Evolutionary conservation across 495 filamentous ascomycete species (phyloP).

Genomic region (Usnea hakonensis): DNA sequence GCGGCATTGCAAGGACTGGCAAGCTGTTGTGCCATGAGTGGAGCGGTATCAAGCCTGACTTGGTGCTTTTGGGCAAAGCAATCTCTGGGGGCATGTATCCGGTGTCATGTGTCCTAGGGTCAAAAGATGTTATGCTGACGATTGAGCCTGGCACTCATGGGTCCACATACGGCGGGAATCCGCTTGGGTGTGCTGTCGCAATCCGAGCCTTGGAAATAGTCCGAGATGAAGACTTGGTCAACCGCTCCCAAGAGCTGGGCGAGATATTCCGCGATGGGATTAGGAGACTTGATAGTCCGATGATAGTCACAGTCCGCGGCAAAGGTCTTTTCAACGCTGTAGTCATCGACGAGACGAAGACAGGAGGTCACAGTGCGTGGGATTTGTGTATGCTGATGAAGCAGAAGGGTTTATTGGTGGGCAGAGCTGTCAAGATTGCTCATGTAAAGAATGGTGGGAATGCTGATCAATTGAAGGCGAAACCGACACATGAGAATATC

Average conservation of each 20-base stretch:
- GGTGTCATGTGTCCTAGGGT: slow-evolving; percentile 84
- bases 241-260: slow-evolving; percentile 71
- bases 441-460: slow-evolving; percentile 26
- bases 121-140: slow-evolving; percentile 92
- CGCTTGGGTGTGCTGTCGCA: slow-evolving; percentile 90
- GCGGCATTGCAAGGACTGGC: slow-evolving; percentile 89
- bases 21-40: slow-evolving; percentile 90
- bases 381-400: slow-evolving; percentile 94
- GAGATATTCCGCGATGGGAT: slow-evolving; percentile 78
- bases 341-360: slow-evolving; percentile 85
- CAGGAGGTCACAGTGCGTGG: slow-evolving; percentile 86
- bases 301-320: slow-evolving; percentile 78
- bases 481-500: slow-evolving; percentile 97
- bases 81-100: slow-evolving; percentile 99
- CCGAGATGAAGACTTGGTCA: slow-evolving; percentile 80
- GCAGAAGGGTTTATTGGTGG: slow-evolving; percentile 86
- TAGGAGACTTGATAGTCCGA: slow-evolving; percentile 58
- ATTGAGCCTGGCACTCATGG: slow-evolving; percentile 95
- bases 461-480: slow-evolving; percentile 58
- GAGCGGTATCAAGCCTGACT: slow-evolving; percentile 88
- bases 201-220: slow-evolving; percentile 94
- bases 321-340: slow-evolving; percentile 96
- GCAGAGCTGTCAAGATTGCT: slow-evolving; percentile 42
- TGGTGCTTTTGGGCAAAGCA: slow-evolving; percentile 92
- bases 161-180: slow-evolving; percentile 95